Conservation (phyloP, 129 eudicot genomes). For the Dittrichia graveolens region DNA sequence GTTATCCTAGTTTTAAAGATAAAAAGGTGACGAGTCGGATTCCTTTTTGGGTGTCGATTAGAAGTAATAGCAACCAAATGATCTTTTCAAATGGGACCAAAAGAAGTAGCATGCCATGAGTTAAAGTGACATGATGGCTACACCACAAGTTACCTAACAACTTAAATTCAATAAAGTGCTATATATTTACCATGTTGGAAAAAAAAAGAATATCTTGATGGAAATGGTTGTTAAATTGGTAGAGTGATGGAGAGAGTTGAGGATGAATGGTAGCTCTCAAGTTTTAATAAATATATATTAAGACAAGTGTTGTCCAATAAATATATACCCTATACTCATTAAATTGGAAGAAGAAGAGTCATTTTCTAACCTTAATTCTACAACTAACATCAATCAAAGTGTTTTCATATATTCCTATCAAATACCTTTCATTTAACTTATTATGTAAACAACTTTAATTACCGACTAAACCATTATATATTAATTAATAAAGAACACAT, state of each 20-base stretch:
- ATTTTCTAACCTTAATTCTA: constrained; percentile 34
- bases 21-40: constrained; percentile 15
- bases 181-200: background rate
- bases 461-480: constrained; percentile 5
- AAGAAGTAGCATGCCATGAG: constrained; percentile 10
- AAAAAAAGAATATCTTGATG: constrained; percentile 4
- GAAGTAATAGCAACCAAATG: constrained; percentile 28
- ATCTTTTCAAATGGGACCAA: constrained; percentile 15
- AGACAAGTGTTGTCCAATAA: constrained; percentile 15
- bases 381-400: constrained; percentile 25
- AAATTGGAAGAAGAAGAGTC: constrained; percentile 32
- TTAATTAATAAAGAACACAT: background rate
- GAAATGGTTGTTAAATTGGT: constrained; percentile 7
- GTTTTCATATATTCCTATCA: constrained; percentile 21
- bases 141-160: background rate
- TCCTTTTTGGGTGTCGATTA: constrained; percentile 27
- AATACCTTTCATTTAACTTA: background rate
- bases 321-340: background rate
- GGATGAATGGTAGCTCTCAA: constrained; percentile 32
- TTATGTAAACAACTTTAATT: background rate
- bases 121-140: constrained; percentile 23
- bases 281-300: constrained; percentile 16
- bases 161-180: constrained; percentile 19
- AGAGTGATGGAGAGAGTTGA: constrained; percentile 14
- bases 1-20: background rate